A percentile compares a stretch with the other conserved stretches of the same genome.
These are phyloP conservation scores for Apiospora sp. DNA, from an alignment of 2,329 filamentous ascomycete genomes.

Conservation along the genomic window DNA sequence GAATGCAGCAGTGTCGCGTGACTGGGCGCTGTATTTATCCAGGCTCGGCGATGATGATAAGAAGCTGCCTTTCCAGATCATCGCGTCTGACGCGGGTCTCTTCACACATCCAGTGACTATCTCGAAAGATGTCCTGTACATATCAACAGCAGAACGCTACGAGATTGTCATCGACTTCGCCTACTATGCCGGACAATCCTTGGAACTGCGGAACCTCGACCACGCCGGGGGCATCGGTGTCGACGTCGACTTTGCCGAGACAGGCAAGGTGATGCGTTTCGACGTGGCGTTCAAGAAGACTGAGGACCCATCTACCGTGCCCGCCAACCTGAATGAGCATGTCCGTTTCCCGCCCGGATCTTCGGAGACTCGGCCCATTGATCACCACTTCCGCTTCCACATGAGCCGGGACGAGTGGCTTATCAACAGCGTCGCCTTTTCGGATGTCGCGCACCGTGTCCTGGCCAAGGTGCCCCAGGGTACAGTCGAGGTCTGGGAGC, in stretches of 20 bases:
- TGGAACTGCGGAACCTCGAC: slow-evolving; percentile 47
- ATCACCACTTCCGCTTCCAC: slow-evolving; percentile 56
- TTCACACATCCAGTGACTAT: slow-evolving; percentile 53
- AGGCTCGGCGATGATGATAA: slow-evolving; percentile 41
- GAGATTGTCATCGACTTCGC: slow-evolving; percentile 66
- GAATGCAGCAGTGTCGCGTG: slow-evolving; percentile 55
- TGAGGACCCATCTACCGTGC: slow-evolving; percentile 47
- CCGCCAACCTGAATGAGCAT: slow-evolving; percentile 40
- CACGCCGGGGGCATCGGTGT: slow-evolving; percentile 48
- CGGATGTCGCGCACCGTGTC: slow-evolving; percentile 55
- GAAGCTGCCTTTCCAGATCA: slow-evolving; percentile 57
- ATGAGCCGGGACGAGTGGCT: slow-evolving; percentile 53
- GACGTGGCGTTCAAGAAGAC: slow-evolving; percentile 49
- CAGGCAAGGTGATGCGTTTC: slow-evolving; percentile 61
- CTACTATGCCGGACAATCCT: slow-evolving; percentile 54
- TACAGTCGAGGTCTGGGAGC: slow-evolving; percentile 57
- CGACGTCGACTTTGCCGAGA: slow-evolving; percentile 59
- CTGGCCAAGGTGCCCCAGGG: slow-evolving; percentile 56
- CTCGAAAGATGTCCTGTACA: slow-evolving; percentile 45
- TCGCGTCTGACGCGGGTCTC: slow-evolving; percentile 62
- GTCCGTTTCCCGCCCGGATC: slow-evolving; percentile 49
- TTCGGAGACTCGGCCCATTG: slow-evolving; percentile 38
- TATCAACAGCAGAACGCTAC: slow-evolving; percentile 65
- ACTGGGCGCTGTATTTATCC: slow-evolving; percentile 57
- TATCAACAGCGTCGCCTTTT: slow-evolving; percentile 59